phyloP scores from a whole-genome alignment of 345 rosid species.

The Populus ilicifolia region DNA sequence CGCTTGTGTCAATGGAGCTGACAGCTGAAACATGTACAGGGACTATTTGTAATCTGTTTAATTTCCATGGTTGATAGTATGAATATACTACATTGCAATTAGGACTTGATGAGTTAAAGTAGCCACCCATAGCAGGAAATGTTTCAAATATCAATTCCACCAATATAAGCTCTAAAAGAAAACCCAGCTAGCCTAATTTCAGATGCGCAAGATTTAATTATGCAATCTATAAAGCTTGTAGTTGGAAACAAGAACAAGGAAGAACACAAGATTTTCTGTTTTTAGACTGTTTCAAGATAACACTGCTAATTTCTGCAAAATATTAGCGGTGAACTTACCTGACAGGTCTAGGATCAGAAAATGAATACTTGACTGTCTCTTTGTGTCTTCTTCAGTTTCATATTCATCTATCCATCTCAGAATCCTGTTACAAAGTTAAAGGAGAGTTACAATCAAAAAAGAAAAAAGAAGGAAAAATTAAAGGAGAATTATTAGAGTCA shows the following conservation, averaged over 20 bases:
- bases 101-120: not conserved
- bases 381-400: constrained; percentile 50
- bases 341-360: constrained; percentile 73
- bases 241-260: not conserved
- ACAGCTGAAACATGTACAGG: constrained; percentile 46
- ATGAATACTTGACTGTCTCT: constrained; percentile 44
- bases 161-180: not conserved
- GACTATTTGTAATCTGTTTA: not conserved
- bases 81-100: not conserved
- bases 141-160: not conserved
- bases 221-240: not conserved
- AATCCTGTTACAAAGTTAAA: constrained; percentile 33
- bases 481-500: not conserved
- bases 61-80: not conserved
- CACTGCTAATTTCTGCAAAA: not conserved
- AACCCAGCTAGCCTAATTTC: not conserved
- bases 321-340: constrained; percentile 31
- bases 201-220: not conserved
- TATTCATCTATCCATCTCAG: constrained; percentile 85
- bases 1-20: constrained; percentile 80
- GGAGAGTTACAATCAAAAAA: not conserved
- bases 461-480: not conserved
- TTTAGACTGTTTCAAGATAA: not conserved
- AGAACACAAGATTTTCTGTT: not conserved
- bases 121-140: not conserved